Percentiles rank a stretch among this genome's conserved stretches.
Conservation (phyloP, 768 basidiomycete species). For the Leucosporidium creatinivorum region DNA sequence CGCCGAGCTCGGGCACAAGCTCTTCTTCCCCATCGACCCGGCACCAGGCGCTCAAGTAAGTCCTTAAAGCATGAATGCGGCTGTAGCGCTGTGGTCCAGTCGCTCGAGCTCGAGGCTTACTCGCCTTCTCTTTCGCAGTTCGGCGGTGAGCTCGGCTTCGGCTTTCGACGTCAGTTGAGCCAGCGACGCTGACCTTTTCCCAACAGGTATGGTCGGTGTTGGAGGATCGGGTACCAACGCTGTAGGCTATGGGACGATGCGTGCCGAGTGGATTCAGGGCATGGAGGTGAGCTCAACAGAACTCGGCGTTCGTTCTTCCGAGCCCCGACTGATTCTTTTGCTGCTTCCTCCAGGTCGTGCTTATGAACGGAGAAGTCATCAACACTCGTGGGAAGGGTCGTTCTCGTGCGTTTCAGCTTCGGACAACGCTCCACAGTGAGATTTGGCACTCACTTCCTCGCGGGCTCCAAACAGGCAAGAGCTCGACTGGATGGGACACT, state of each 20-base stretch:
- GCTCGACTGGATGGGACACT: constrained; percentile 75
- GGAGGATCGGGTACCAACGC: constrained; percentile 29
- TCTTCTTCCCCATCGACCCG: constrained; percentile 31
- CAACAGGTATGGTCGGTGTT: constrained; percentile 23
- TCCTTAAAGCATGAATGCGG: too few species aligned
- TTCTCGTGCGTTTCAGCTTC: constrained; percentile 1
- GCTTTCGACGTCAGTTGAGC: too few species aligned
- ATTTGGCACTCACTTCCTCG: too few species aligned
- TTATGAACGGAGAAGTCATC: constrained; percentile 81
- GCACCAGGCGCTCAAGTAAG: constrained; percentile 26
- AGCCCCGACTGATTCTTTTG: neutral
- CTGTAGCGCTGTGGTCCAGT: too few species aligned
- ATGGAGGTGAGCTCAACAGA: constrained; percentile 10
- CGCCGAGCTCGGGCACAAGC: constrained; percentile 1
- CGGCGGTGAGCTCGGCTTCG: too few species aligned
- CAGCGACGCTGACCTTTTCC: too few species aligned
- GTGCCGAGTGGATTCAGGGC: constrained; percentile 24
- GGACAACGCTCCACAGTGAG: neutral
- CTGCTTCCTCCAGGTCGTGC: constrained; percentile 53
- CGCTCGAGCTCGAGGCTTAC: too few species aligned
- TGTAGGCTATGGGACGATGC: constrained; percentile 13
- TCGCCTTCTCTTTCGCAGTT: too few species aligned
- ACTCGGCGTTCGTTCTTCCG: too few species aligned
- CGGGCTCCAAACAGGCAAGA: constrained; percentile 51
- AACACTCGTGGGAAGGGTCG: constrained; percentile 58